Base-by-base conservation (phyloP, 1,284 basidiomycete genomes). In the Tilletiopsis washingtonensis region DNA sequence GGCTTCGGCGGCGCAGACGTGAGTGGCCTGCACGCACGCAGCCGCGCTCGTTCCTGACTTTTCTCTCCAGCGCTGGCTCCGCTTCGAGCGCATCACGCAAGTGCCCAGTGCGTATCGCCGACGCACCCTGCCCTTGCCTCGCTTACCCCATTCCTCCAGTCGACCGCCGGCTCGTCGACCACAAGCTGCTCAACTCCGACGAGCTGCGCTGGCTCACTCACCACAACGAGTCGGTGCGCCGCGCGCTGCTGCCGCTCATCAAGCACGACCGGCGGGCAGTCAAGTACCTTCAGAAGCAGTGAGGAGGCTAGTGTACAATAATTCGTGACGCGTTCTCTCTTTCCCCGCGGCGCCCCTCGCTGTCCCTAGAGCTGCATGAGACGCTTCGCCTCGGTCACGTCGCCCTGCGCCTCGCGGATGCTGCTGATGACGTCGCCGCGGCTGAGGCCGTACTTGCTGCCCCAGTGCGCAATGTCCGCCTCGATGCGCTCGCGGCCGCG, bases 31-130 rank as follows among this genome's bases (percentile, higher is more conserved):
- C n/a, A n/a, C n/a, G n/a, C n/a, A n/a, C n/a, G n/a, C n/a, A n/a
- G n/a, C n/a, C n/a, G n/a, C n/a, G n/a, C n/a, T n/a, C n/a, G n/a
- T n/a, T n/a, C n/a, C n/a, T n/a, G n/a, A n/a, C n/a, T n/a, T n/a
- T n/a, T n/a, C n/a, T n/a, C n/a, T 3, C 5, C 32, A 47, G 40
- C 27, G 49, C 5, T 76, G 74, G 74, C 59, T 69, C 20, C 64
- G 66, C 2, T 75, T 75, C 41, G 74, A 75, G 57, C 51, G 70
- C 7, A 48, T 76, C 47, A 76, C 75, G 2, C 64, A 58, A 29
- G 74, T 75, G 21, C 63, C 71, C 21, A 64, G 24, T 50, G 43
- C 27, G 44, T 39, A 45, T 34, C 17, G 32, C 32, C 32, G 12
- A 17, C 12, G 12, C 32, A 34, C 12, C 12, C 12, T 3, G 17